Conservation (phyloP, 768 basidiomycete species). For the Macrolepiota dolichaula region DNA sequence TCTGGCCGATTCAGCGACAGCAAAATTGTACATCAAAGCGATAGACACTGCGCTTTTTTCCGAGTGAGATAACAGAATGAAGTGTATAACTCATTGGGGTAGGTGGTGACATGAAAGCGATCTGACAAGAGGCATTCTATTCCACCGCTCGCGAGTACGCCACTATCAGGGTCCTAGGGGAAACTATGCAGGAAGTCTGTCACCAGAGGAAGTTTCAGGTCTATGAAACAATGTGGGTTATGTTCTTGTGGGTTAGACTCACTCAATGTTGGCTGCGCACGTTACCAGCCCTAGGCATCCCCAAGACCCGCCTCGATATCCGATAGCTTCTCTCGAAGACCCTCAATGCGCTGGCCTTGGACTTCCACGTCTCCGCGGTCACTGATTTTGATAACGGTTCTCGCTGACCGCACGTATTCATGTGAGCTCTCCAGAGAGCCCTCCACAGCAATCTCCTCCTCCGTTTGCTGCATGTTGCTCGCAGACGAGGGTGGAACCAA, state of each 20-base stretch:
- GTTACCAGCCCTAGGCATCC: not conserved
- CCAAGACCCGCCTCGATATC: conserved; percentile 40
- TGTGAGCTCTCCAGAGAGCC: conserved; percentile 49
- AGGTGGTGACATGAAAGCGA: too few species aligned
- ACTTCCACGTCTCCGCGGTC: conserved; percentile 49
- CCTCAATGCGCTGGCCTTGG: conserved; percentile 54
- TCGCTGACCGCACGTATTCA: conserved; percentile 55
- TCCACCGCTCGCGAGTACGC: too few species aligned
- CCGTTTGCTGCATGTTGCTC: not conserved
- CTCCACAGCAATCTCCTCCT: conserved; percentile 20
- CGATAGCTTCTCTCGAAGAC: conserved; percentile 50
- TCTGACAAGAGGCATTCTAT: too few species aligned
- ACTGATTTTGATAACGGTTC: conserved; percentile 52
- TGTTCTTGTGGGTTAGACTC: not conserved
- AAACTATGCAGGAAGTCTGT: too few species aligned
- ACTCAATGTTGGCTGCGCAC: not conserved
- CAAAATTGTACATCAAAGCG: too few species aligned
- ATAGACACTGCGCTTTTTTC: too few species aligned
- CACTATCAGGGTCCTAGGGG: too few species aligned
- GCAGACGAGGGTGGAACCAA: conserved; percentile 14
- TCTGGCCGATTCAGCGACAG: too few species aligned
- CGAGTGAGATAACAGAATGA: too few species aligned
- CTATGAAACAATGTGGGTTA: not conserved
- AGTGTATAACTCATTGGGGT: too few species aligned
- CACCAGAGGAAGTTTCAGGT: too few species aligned